Evolutionary conservation across 805 yeast genomes (phyloP).

Genomic region (Yamadazyma akitaensis): DNA sequence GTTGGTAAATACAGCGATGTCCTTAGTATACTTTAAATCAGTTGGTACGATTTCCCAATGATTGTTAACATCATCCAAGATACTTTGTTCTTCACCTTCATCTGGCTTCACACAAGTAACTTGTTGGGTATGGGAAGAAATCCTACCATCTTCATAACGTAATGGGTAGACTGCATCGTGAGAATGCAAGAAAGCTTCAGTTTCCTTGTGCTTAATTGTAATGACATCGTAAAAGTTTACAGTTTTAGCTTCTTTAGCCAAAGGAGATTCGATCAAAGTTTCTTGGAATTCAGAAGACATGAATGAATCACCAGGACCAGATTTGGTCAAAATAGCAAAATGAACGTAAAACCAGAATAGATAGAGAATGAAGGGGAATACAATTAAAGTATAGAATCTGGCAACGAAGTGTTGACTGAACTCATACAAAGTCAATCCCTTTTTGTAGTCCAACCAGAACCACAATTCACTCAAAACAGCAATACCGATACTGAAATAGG

Average conservation of each 20-base stretch:
- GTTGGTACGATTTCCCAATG: slow-evolving; percentile 85
- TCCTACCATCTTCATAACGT: slow-evolving; percentile 93
- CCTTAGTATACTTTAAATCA: slow-evolving; percentile 30
- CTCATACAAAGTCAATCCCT: slow-evolving; percentile 57
- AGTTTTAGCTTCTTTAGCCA: slow-evolving; percentile 66
- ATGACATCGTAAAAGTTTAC: slow-evolving; percentile 74
- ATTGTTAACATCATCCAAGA: slow-evolving; percentile 55
- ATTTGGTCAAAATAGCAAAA: slow-evolving; percentile 71
- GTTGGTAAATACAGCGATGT: slow-evolving; percentile 57
- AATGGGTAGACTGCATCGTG: slow-evolving; percentile 75
- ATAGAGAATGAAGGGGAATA: slow-evolving; percentile 79
- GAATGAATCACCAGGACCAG: slow-evolving; percentile 95
- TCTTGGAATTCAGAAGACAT: slow-evolving; percentile 97
- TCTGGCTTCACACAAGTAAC: slow-evolving; percentile 60
- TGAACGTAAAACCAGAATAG: slow-evolving; percentile 91
- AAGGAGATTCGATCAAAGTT: slow-evolving; percentile 77
- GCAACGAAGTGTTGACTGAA: slow-evolving; percentile 70
- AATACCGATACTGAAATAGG: slow-evolving; percentile 81
- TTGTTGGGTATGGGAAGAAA: slow-evolving; percentile 92
- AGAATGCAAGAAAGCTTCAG: slow-evolving; percentile 79
- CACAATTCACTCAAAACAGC: slow-evolving; percentile 87
- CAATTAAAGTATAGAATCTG: slow-evolving; percentile 66
- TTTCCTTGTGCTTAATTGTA: slow-evolving; percentile 77
- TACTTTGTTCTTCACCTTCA: slow-evolving; percentile 31
- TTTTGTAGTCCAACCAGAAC: slow-evolving; percentile 71